phyloP scores from a whole-genome alignment of 306 rosid species.

The Citrullus mucosospermus region DNA sequence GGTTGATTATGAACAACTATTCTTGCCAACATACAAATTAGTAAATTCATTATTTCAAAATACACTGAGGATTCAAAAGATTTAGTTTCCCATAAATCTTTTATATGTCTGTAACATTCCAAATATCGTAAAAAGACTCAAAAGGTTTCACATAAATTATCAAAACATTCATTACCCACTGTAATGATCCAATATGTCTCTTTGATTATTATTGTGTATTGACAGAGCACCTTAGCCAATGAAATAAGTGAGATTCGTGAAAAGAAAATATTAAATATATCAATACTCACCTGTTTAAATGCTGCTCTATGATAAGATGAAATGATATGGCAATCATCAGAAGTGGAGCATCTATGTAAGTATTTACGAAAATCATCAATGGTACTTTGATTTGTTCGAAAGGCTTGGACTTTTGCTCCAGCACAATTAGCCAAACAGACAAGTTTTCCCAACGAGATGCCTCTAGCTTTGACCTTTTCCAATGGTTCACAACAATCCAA shows the following conservation, averaged over 20 bases:
- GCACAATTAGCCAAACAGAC: slow-evolving; percentile 89
- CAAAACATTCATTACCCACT: neutral
- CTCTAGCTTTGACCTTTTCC: slow-evolving; percentile 64
- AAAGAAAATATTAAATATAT: neutral
- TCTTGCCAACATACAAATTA: too few species aligned
- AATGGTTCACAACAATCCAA: slow-evolving; percentile 88
- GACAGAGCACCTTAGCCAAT: neutral
- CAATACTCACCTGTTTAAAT: slow-evolving; percentile 49
- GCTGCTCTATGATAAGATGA: slow-evolving; percentile 71
- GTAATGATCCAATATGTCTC: neutral
- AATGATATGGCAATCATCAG: slow-evolving; percentile 71
- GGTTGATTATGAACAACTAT: too few species aligned
- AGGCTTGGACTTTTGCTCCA: slow-evolving; percentile 94
- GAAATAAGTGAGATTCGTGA: neutral
- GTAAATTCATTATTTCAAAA: too few species aligned
- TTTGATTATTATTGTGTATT: neutral
- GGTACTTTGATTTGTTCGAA: slow-evolving; percentile 44
- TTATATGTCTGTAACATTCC: neutral
- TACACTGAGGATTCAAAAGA: neutral
- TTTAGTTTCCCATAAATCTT: neutral
- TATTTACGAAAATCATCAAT: slow-evolving; percentile 56
- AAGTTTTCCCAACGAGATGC: slow-evolving; percentile 85
- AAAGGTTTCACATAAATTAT: neutral
- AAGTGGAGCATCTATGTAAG: slow-evolving; percentile 47
- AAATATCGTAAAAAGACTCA: neutral